phyloP scores from a whole-genome alignment of 305 asterid genomes.

The Fraxinus baroniana region DNA sequence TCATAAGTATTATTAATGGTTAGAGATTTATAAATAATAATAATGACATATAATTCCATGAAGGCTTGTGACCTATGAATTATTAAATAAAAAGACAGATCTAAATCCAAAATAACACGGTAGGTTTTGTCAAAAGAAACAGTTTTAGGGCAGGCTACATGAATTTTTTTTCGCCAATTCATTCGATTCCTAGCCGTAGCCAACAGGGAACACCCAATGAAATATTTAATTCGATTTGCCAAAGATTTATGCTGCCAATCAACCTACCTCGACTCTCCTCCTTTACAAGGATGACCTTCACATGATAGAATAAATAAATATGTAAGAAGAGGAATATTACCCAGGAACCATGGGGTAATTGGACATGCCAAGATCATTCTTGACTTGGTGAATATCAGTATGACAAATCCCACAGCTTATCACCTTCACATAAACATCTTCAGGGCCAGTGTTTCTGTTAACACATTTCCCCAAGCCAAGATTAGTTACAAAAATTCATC shows the following conservation, averaged over 20 bases:
- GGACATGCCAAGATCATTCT: constrained; percentile 96
- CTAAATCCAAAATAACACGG: not conserved
- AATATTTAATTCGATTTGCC: not conserved
- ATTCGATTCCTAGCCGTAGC: not conserved
- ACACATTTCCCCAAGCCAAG: constrained; percentile 3
- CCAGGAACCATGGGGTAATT: constrained; percentile 98
- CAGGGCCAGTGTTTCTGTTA: constrained; percentile 70
- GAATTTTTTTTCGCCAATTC: not conserved
- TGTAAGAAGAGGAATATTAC: constrained; percentile 25
- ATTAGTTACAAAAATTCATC: not conserved
- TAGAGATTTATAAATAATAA: too few species aligned
- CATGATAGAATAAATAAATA: not conserved
- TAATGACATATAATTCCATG: not conserved
- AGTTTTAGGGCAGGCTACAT: not conserved
- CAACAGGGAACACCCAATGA: not conserved
- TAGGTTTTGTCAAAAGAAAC: not conserved
- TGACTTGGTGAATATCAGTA: constrained; percentile 77
- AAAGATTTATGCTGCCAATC: not conserved
- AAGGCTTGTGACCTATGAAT: not conserved
- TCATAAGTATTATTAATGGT: not conserved
- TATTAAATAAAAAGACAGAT: not conserved
- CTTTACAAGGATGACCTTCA: not conserved
- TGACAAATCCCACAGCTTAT: constrained; percentile 89
- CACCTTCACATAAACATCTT: constrained; percentile 81
- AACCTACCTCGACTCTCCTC: not conserved